Conservation (phyloP, 306 rosid genomes). For the Cucumis sativus region DNA sequence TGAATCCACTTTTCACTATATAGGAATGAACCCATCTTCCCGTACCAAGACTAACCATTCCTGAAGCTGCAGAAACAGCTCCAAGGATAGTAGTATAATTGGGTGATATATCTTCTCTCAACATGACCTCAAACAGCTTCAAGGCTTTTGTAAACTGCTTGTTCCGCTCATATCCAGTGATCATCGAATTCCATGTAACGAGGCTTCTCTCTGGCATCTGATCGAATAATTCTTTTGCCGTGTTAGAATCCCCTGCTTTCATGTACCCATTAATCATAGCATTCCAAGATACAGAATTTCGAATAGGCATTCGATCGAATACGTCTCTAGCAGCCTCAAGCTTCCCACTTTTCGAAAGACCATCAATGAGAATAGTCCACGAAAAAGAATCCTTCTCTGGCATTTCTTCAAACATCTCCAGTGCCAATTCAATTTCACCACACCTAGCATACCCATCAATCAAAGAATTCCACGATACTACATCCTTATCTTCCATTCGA, state of each 20-base stretch:
- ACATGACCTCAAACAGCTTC: conserved; percentile 23
- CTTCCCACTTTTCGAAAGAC: conserved; percentile 35
- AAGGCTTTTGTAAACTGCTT: conserved; percentile 28
- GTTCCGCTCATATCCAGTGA: conserved; percentile 36
- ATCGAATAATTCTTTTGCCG: conserved; percentile 27
- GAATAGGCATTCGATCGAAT: conserved; percentile 36
- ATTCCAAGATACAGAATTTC: conserved; percentile 42
- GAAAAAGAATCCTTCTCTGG: conserved; percentile 32
- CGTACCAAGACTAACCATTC: conserved; percentile 25
- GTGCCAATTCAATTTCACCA: conserved; percentile 28
- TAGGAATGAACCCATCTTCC: conserved; percentile 48
- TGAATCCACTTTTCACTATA: conserved; percentile 31
- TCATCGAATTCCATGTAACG: conserved; percentile 46
- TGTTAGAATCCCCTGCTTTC: conserved; percentile 27
- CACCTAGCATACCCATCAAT: conserved; percentile 39
- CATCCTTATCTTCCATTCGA: conserved; percentile 24
- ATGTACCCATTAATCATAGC: conserved; percentile 49
- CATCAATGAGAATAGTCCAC: conserved; percentile 42
- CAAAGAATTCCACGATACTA: conserved; percentile 39
- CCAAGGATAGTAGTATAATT: conserved; percentile 30
- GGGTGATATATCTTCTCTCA: conserved; percentile 29
- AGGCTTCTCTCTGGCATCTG: conserved; percentile 27
- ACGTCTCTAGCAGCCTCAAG: conserved; percentile 32
- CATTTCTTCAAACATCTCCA: conserved; percentile 37
- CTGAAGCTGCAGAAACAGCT: conserved; percentile 37